These are phyloP conservation scores for Metarhizium album DNA, from an alignment of 2,329 filamentous ascomycete species.

Conservation along the genomic window DNA sequence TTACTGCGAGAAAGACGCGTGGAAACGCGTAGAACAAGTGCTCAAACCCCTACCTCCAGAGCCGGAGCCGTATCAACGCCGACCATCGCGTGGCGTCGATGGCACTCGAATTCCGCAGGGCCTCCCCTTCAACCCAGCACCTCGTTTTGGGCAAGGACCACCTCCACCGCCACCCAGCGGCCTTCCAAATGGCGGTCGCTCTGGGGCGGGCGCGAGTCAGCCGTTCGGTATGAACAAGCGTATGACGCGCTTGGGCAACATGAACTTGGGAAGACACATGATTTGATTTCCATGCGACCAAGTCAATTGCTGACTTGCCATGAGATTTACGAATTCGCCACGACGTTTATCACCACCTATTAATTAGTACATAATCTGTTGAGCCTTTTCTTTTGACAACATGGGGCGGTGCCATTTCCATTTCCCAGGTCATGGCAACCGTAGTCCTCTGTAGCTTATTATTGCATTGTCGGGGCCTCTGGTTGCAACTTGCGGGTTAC, in stretches of 20 bases:
- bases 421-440: background rate
- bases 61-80: slow-evolving; percentile 8
- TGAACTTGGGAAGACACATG: slow-evolving; percentile 32
- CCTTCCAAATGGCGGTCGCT: slow-evolving; percentile 8
- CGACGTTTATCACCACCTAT: background rate
- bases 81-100: slow-evolving; percentile 5
- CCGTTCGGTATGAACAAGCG: slow-evolving; percentile 48
- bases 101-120: slow-evolving; percentile 15
- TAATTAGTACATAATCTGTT: background rate
- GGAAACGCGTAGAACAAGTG: slow-evolving; percentile 36
- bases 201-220: slow-evolving; percentile 9
- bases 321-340: background rate
- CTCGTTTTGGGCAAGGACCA: slow-evolving; percentile 7
- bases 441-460: background rate
- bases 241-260: slow-evolving; percentile 44
- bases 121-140: slow-evolving; percentile 11
- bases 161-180: background rate
- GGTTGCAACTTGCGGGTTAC: background rate
- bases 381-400: background rate
- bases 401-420: background rate
- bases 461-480: background rate
- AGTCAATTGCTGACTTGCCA: background rate
- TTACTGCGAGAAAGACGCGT: slow-evolving; percentile 83
- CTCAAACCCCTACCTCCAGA: slow-evolving; percentile 8
- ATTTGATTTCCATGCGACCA: background rate